Conservation (phyloP, 208 protist species). For the Entamoeba histolytica region DNA sequence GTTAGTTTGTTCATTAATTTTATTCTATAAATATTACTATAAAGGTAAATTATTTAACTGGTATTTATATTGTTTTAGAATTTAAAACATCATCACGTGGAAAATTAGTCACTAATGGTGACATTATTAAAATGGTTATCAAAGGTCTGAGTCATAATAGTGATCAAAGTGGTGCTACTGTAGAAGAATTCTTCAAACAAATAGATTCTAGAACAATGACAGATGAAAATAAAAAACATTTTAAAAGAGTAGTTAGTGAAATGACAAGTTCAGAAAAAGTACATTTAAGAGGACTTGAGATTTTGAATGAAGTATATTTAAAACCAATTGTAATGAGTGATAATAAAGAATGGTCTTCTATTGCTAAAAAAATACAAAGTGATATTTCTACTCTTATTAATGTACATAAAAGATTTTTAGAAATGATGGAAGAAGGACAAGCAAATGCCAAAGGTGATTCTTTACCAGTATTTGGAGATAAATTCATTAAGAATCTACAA, state of each 20-base stretch:
- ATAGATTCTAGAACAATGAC: background rate
- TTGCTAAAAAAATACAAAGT: background rate
- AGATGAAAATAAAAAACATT: background rate
- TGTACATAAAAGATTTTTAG: background rate
- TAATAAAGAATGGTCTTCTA: background rate
- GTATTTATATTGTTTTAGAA: background rate
- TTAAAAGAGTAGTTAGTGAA: background rate
- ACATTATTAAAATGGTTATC: background rate
- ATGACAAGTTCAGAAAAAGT: background rate
- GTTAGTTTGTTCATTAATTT: background rate
- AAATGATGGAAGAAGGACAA: background rate
- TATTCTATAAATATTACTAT: no score
- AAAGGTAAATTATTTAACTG: background rate
- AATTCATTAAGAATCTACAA: background rate
- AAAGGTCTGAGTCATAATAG: background rate
- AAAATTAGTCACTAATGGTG: background rate
- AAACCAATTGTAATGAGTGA: background rate
- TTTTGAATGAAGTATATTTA: background rate
- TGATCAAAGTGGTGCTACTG: background rate
- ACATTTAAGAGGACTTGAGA: background rate
- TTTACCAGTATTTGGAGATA: background rate
- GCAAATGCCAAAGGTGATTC: background rate
- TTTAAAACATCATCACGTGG: background rate
- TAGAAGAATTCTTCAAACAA: background rate
- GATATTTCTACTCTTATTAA: background rate